These are phyloP conservation scores for Candida nemodendra DNA, from an alignment of 805 yeast species.

Conservation along the genomic window DNA sequence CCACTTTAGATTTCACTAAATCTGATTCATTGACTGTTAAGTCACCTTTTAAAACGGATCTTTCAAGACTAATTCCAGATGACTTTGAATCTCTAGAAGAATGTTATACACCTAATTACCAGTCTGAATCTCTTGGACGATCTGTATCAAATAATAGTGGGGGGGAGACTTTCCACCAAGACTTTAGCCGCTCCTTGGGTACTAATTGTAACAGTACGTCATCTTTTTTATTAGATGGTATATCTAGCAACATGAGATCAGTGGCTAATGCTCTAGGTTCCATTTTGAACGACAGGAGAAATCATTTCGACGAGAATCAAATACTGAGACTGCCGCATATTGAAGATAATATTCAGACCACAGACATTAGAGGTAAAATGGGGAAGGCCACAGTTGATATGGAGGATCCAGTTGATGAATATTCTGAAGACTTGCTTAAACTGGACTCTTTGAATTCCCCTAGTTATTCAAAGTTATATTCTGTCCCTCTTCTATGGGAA, in stretches of 20 bases:
- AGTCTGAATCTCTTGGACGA: too few relatives aligned
- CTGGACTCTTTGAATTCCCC: slow-evolving; percentile 27
- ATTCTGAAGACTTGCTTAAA: slow-evolving; percentile 37
- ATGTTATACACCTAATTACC: slow-evolving; percentile 9
- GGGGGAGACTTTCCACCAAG: too few relatives aligned
- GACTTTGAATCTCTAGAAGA: slow-evolving; percentile 18
- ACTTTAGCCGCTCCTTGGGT: too few relatives aligned
- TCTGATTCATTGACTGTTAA: not conserved
- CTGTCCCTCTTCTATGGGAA: slow-evolving; percentile 17
- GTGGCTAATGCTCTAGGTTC: slow-evolving; percentile 8
- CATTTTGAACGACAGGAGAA: slow-evolving; percentile 5
- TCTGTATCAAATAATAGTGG: slow-evolving; percentile 1
- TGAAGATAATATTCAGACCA: not conserved
- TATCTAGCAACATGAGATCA: too few relatives aligned
- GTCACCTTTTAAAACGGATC: not conserved
- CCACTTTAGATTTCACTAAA: too few relatives aligned
- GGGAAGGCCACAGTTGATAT: slow-evolving; percentile 1
- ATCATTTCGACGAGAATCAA: slow-evolving; percentile 10
- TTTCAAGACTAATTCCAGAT: not conserved
- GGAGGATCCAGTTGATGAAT: slow-evolving; percentile 28
- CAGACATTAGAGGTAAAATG: too few relatives aligned
- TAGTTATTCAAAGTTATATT: slow-evolving; percentile 3
- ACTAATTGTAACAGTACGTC: too few relatives aligned
- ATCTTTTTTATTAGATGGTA: too few relatives aligned
- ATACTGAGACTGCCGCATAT: not conserved